phyloP scores from a whole-genome alignment of 805 yeast genomes.

The Pichia membranifaciens region DNA sequence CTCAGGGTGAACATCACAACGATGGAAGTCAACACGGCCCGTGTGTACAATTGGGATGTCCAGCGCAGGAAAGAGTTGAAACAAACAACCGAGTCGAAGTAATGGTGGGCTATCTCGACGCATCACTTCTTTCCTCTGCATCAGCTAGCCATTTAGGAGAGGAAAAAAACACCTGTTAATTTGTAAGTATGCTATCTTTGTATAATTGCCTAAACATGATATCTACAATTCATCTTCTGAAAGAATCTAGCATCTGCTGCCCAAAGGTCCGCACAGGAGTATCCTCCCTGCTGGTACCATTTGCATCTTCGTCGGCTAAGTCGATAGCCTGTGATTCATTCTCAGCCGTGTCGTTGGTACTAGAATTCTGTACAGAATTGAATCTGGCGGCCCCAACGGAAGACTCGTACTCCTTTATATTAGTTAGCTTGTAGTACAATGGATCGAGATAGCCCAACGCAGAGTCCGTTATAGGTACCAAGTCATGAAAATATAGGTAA shows the following conservation, averaged over 20 bases:
- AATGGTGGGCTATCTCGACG: constrained; percentile 5
- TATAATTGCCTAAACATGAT: too few species aligned
- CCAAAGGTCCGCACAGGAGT: constrained; percentile 62
- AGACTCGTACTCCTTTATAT: constrained; percentile 9
- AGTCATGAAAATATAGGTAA: constrained; percentile 35
- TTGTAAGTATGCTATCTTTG: too few species aligned
- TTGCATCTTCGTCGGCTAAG: constrained; percentile 3
- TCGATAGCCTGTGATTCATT: constrained; percentile 14
- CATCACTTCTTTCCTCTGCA: too few species aligned
- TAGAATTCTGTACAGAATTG: constrained; percentile 9
- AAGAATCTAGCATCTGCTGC: constrained; percentile 54
- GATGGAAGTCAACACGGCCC: constrained; percentile 95
- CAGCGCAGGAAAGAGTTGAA: constrained; percentile 55
- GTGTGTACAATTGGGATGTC: constrained; percentile 86
- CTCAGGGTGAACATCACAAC: constrained; percentile 88
- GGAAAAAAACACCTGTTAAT: too few species aligned
- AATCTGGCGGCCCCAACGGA: background rate
- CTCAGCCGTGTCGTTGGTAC: constrained; percentile 16
- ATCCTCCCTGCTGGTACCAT: constrained; percentile 35
- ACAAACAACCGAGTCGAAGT: constrained; percentile 8
- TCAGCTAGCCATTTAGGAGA: too few species aligned
- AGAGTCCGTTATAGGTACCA: constrained; percentile 38
- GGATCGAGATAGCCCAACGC: constrained; percentile 18
- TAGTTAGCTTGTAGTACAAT: constrained; percentile 15
- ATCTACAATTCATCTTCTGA: constrained; percentile 32